These are phyloP conservation scores for Phytophthora hybrid DNA, from an alignment of 352 stramenopile species.

Conservation along the genomic window DNA sequence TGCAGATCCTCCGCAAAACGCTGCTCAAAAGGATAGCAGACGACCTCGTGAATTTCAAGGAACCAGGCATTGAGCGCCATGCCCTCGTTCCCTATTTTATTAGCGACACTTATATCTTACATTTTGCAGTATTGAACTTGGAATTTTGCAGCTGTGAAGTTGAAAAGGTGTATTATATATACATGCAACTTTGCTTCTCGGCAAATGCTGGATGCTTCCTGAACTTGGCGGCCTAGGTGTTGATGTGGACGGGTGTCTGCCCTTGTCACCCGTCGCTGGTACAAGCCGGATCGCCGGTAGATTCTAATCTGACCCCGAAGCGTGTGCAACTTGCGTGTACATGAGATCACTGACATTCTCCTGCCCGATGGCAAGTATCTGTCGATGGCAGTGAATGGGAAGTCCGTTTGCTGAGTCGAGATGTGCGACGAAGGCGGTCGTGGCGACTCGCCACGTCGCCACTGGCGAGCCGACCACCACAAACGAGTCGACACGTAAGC, in stretches of 20 bases:
- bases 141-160: too few relatives aligned
- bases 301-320: conserved; percentile 7
- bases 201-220: too few relatives aligned
- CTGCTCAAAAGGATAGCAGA: too few relatives aligned
- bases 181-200: too few relatives aligned
- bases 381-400: not conserved
- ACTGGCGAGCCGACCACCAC: conserved; percentile 1
- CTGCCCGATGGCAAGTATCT: conserved; percentile 6
- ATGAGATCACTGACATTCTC: conserved; percentile 21
- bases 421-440: not conserved
- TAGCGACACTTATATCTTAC: too few relatives aligned
- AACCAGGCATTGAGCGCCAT: too few relatives aligned
- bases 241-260: not conserved
- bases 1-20: too few relatives aligned
- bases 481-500: conserved; percentile 2
- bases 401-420: not conserved
- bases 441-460: too few relatives aligned
- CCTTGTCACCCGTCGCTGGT: not conserved
- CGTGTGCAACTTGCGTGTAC: conserved; percentile 15
- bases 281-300: not conserved
- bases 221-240: not conserved
- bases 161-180: too few relatives aligned
- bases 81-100: too few relatives aligned
- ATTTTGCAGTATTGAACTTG: too few relatives aligned
- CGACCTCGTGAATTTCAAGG: too few relatives aligned